phyloP scores from a whole-genome alignment of 305 asterid genomes.

The Solanum hybrid region DNA sequence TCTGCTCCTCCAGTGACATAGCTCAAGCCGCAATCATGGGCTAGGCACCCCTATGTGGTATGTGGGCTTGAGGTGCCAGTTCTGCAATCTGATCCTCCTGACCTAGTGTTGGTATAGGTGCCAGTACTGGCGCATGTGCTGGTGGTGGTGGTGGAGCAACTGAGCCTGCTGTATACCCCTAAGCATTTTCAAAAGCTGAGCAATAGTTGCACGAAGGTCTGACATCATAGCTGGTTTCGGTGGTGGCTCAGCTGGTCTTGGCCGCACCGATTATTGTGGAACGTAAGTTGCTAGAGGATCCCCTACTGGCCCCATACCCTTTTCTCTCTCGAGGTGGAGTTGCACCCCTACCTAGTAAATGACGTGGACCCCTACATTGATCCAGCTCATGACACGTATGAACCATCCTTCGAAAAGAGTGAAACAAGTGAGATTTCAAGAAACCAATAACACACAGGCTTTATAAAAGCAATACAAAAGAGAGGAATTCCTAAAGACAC shows the following conservation, averaged over 20 bases:
- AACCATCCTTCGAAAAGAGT: too few relatives aligned
- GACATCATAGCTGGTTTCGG: not conserved
- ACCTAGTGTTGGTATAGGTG: not conserved
- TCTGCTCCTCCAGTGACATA: not conserved
- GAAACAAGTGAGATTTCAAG: too few relatives aligned
- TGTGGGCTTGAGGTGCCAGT: not conserved
- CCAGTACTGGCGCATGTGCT: not conserved
- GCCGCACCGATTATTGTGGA: not conserved
- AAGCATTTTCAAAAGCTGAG: not conserved
- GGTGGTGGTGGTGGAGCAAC: not conserved
- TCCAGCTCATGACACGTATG: too few relatives aligned
- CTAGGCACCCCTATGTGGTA: not conserved
- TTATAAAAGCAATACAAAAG: too few relatives aligned
- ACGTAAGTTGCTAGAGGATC: not conserved
- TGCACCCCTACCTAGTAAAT: too few relatives aligned
- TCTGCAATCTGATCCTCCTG: not conserved
- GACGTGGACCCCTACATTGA: too few relatives aligned
- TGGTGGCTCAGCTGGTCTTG: not conserved
- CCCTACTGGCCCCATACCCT: not conserved
- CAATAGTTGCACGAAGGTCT: not conserved
- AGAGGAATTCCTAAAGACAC: too few relatives aligned
- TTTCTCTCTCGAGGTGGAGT: too few relatives aligned
- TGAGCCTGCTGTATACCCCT: not conserved
- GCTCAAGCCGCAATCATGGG: not conserved
- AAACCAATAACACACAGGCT: too few relatives aligned